Conservation (phyloP, 2,329 filamentous ascomycete genomes). For the Pestalotiopsis sp. region DNA sequence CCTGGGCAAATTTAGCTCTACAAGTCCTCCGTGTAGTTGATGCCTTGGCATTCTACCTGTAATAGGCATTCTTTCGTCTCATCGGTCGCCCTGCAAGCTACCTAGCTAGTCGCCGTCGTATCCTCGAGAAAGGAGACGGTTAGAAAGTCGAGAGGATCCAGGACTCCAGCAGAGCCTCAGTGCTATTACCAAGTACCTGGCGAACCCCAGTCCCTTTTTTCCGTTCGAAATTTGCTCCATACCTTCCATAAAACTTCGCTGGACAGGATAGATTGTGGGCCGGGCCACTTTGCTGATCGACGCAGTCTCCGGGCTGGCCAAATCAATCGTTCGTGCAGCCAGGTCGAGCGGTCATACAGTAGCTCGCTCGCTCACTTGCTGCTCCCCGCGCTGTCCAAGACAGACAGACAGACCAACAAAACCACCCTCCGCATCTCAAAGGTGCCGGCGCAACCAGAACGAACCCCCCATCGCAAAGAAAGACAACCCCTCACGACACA, state of each 20-base stretch:
- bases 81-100: neutral
- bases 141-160: neutral
- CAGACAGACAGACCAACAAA: neutral
- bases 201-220: neutral
- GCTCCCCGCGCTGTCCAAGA: neutral
- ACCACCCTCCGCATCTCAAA: neutral
- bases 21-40: neutral
- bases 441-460: neutral
- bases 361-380: neutral
- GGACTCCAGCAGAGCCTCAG: neutral
- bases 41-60: neutral
- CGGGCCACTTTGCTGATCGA: neutral
- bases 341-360: neutral
- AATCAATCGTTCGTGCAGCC: neutral
- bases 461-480: neutral
- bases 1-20: neutral
- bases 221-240: neutral
- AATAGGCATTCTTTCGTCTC: neutral
- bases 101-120: neutral
- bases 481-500: neutral
- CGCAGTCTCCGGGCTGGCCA: neutral
- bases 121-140: neutral
- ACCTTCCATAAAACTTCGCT: neutral
- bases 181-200: neutral
- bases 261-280: neutral